Evolutionary conservation across 495 filamentous ascomycete genomes (phyloP).

Genomic region (Talaromyces adpressus): DNA sequence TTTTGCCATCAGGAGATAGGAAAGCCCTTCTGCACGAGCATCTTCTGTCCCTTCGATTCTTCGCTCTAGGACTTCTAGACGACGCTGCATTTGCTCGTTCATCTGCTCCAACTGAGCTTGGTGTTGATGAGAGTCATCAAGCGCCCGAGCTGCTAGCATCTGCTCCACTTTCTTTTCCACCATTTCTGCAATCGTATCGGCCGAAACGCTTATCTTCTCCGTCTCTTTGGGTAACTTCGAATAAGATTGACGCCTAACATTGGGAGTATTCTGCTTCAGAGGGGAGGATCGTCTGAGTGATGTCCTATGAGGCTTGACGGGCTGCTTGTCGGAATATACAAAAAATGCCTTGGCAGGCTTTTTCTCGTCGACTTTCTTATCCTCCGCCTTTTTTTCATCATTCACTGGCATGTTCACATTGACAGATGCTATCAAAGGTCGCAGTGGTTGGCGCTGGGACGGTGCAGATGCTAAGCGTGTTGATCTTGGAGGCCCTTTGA

Average conservation of each 20-base stretch:
- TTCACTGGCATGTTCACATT: conserved; percentile 52
- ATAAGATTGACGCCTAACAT: conserved; percentile 13
- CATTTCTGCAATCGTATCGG: conserved; percentile 80
- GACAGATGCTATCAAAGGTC: conserved; percentile 55
- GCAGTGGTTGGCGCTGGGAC: conserved; percentile 65
- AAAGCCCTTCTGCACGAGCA: conserved; percentile 68
- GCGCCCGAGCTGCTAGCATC: conserved; percentile 64
- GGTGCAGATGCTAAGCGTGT: conserved; percentile 35
- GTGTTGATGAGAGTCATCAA: conserved; percentile 37
- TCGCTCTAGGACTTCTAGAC: conserved; percentile 78
- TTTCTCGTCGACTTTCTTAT: conserved; percentile 39
- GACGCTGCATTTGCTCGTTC: conserved; percentile 68
- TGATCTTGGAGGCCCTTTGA: conserved; percentile 59
- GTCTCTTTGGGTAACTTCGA: conserved; percentile 18
- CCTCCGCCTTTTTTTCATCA: conserved; percentile 36
- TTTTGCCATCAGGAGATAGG: conserved; percentile 81
- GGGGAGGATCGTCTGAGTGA: conserved; percentile 35
- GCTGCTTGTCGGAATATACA: conserved; percentile 70
- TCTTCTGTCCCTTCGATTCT: conserved; percentile 74
- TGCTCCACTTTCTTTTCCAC: conserved; percentile 88
- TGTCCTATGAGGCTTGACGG: conserved; percentile 31
- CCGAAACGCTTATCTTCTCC: conserved; percentile 43
- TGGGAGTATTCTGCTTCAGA: conserved; percentile 26
- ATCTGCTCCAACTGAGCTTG: conserved; percentile 49
- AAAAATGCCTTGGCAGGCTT: conserved; percentile 76